phyloP scores from a whole-genome alignment of 2,329 filamentous ascomycete genomes.

The Pseudohalonectria lignicola region DNA sequence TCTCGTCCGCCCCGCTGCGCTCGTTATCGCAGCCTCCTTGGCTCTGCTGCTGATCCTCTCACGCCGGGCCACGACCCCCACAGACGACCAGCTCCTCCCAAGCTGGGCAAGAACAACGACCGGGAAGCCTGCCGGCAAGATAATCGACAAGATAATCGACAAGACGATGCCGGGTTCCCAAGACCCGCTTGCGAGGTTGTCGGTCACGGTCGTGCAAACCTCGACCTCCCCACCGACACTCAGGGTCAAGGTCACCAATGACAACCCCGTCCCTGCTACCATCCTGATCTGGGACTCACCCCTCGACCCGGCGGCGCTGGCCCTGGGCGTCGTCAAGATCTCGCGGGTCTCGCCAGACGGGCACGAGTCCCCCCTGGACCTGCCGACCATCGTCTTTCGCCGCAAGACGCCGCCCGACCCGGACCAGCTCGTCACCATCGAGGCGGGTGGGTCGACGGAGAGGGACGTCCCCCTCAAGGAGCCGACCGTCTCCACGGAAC shows the following conservation, averaged over 20 bases:
- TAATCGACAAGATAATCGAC: too few species aligned
- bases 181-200: not conserved
- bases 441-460: constrained; percentile 1
- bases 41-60: not conserved
- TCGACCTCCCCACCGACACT: constrained; percentile 3
- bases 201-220: not conserved
- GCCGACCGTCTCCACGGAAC: not conserved
- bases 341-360: constrained; percentile 1
- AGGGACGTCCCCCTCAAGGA: not conserved
- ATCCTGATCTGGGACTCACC: constrained; percentile 8
- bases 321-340: constrained; percentile 5
- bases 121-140: too few species aligned
- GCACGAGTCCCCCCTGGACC: constrained; percentile 1
- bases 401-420: constrained; percentile 5
- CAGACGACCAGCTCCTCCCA: too few species aligned
- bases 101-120: too few species aligned
- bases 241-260: constrained; percentile 5
- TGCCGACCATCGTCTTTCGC: constrained; percentile 5
- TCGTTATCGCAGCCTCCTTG: not conserved
- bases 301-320: constrained; percentile 6
- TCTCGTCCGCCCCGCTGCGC: not conserved
- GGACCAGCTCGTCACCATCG: constrained; percentile 3
- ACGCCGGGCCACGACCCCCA: not conserved
- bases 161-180: too few species aligned
- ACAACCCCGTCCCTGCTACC: constrained; percentile 6